These are phyloP conservation scores for Volvox carteri DNA, from an alignment of 163 green algal species.

Conservation along the genomic window DNA sequence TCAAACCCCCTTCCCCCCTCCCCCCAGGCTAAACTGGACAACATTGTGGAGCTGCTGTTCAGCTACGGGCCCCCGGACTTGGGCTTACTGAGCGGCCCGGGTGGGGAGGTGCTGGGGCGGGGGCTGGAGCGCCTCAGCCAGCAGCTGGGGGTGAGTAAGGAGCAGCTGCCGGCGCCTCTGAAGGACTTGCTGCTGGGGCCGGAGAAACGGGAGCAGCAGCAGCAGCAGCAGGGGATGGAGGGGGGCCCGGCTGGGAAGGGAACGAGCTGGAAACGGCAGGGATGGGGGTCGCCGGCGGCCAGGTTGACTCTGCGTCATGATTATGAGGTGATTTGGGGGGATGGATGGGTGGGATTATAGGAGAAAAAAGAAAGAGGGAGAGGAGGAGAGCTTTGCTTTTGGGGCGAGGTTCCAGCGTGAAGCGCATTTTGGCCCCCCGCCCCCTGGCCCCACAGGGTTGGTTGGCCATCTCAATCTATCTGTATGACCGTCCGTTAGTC, in stretches of 20 bases:
- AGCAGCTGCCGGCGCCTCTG: constrained; percentile 3
- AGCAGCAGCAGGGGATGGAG: no score
- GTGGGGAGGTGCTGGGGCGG: neutral
- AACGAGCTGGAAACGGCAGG: no score
- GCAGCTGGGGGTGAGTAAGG: neutral
- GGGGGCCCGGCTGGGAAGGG: no score
- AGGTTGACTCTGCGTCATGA: constrained; percentile 65
- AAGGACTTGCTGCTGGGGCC: neutral
- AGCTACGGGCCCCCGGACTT: constrained; percentile 10
- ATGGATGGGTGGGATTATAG: neutral
- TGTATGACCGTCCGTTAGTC: no score
- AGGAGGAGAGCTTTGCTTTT: no score
- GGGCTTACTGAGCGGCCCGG: neutral
- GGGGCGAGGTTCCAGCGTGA: no score
- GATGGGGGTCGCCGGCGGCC: constrained; percentile 40
- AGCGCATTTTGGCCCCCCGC: no score
- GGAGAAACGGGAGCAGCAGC: neutral
- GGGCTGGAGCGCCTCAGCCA: neutral
- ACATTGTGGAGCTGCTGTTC: constrained; percentile 78
- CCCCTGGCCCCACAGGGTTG: no score
- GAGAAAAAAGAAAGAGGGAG: neutral
- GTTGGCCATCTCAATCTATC: no score
- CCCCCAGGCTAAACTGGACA: constrained; percentile 74
- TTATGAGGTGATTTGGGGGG: constrained; percentile 68
- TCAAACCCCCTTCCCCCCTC: no score